Conservation (phyloP, 108 stramenopile species). For the Pseudonitzschia pungens region DNA sequence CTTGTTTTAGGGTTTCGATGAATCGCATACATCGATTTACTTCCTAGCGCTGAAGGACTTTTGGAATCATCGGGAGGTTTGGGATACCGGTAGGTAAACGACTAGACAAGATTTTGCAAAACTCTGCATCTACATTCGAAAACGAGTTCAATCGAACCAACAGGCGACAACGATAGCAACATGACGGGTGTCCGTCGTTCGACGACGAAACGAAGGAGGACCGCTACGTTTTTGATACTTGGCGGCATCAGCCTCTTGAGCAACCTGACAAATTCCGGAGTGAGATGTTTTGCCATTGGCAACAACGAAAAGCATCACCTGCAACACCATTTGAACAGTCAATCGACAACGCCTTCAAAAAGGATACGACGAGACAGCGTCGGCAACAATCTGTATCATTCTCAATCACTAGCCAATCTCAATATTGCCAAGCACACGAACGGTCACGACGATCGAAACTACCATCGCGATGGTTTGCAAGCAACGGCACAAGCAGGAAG, state of each 20-base stretch:
- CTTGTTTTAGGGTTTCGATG: too few species aligned
- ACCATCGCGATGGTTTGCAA: background rate
- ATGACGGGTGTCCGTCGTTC: constrained; percentile 10
- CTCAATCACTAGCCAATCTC: constrained; percentile 9
- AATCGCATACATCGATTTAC: too few species aligned
- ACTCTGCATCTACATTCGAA: too few species aligned
- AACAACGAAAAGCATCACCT: constrained; percentile 9
- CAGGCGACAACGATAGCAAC: background rate
- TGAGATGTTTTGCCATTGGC: constrained; percentile 26
- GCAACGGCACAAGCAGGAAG: background rate
- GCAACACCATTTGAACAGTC: constrained; percentile 11
- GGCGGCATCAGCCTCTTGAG: constrained; percentile 1
- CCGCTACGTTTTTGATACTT: background rate
- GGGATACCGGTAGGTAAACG: background rate
- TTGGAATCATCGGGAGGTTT: too few species aligned
- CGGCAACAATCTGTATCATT: constrained; percentile 10
- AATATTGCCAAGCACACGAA: background rate
- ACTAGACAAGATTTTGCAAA: too few species aligned
- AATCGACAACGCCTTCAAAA: background rate
- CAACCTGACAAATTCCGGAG: constrained; percentile 18
- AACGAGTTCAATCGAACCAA: background rate
- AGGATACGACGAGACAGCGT: background rate
- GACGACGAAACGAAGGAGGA: background rate
- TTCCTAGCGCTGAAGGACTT: too few species aligned
- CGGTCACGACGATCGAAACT: constrained; percentile 7